Evolutionary conservation across 768 basidiomycete genomes (phyloP), one percentile per base, ranked within the genome.

Genomic region (Boletus reticuloceps): DNA sequence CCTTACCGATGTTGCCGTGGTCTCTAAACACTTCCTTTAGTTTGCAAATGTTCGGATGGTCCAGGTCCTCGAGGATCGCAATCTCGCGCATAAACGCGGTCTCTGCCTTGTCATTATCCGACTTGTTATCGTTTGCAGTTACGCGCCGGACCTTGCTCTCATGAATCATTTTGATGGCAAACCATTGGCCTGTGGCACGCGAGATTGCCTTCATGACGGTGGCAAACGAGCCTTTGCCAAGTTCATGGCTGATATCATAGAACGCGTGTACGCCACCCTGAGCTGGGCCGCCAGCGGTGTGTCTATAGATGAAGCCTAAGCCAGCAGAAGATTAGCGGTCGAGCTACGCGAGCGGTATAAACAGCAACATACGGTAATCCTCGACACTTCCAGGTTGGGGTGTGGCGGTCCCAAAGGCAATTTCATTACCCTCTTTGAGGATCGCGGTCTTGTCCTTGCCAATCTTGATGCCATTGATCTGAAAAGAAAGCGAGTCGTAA

Each of bases 221-320:
- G 5, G 94, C 96, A 67, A 97, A 98, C 3, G 91, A 86, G 10
- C 96, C 96, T 62, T 86, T 88, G 50, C 96, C 96, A 4, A 98
- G 82, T 69, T 90, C 86, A 48, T 75, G 69, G 32, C 78, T 75
- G 38, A 90, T 64, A 58, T 90, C 88, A 67, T 91, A 91, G 51
- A 76, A 73, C 1, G 80, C 80, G 64, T 86, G 82, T 11, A 91
- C 70, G 4, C 85, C 86, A 5, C 75, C 76, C 20, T 70, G 71
- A 0, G 80, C 75, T 14, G 74, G 72, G 0, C 80, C 78, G 29
- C 67, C 73, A 7, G 85, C 84, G 12, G 79, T 76, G 59, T 86
- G 83, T 11, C 88, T 82, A 65, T 84, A 91, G 48, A 91, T 82
- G 65, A 83, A 90, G 13, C 87, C 88, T 91, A 46, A 1, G 37